Evolutionary conservation across 305 asterid species (phyloP).

Genomic region (Striga hermonthica): DNA sequence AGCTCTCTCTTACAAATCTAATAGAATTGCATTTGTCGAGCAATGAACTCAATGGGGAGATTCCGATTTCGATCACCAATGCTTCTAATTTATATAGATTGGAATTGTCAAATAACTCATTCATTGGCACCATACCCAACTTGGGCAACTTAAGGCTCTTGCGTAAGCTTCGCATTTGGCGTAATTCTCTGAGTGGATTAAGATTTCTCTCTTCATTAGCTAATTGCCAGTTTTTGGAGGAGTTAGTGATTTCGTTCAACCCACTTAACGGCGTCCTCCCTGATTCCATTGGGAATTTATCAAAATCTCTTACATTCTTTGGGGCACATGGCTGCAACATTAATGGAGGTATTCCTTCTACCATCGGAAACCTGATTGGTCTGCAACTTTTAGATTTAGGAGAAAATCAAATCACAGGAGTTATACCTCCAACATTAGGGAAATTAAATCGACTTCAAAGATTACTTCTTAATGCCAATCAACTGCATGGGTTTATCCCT

Average conservation of each 20-base stretch:
- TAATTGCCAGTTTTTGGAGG: conserved; percentile 21
- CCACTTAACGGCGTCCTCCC: conserved; percentile 35
- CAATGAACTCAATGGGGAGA: neutral
- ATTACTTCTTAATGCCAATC: conserved; percentile 1
- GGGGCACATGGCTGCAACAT: neutral
- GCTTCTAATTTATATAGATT: conserved; percentile 9
- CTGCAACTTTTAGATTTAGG: neutral
- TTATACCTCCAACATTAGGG: conserved; percentile 26
- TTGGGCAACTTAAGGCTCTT: conserved; percentile 30
- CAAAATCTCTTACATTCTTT: conserved; percentile 16
- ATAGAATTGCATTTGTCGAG: neutral
- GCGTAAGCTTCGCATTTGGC: neutral
- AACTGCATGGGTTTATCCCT: conserved; percentile 20
- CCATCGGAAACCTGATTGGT: conserved; percentile 32
- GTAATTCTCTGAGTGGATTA: conserved; percentile 31
- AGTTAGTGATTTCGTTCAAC: conserved; percentile 15
- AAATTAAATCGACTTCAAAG: conserved; percentile 12
- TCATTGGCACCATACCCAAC: conserved; percentile 33
- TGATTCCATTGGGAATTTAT: conserved; percentile 33
- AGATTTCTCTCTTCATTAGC: conserved; percentile 29
- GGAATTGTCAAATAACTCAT: conserved; percentile 24
- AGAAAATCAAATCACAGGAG: conserved; percentile 21
- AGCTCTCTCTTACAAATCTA: conserved; percentile 30
- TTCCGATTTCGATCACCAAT: conserved; percentile 31
- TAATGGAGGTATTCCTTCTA: conserved; percentile 28